These are phyloP conservation scores for Poteriospumella lacustris DNA, from an alignment of 108 stramenopile genomes.

Conservation along the genomic window DNA sequence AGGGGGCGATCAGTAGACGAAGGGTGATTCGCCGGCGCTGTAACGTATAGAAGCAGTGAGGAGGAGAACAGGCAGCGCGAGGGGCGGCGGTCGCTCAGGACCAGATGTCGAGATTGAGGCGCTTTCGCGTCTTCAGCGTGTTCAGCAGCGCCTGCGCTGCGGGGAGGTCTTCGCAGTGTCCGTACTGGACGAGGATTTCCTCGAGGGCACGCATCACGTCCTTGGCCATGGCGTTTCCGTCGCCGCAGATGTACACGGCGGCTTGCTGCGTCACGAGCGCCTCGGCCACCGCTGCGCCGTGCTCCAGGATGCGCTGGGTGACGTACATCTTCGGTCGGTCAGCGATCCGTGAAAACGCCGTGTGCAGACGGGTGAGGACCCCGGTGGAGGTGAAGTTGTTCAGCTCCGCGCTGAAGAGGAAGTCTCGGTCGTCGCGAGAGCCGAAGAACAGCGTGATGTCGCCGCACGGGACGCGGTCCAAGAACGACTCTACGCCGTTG, in stretches of 20 bases:
- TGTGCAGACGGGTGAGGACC: neutral
- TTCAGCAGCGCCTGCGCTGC: neutral
- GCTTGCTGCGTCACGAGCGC: neutral
- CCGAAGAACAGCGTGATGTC: neutral
- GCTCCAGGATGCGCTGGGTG: neutral
- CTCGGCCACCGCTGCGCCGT: neutral
- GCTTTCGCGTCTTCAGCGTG: neutral
- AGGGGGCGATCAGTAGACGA: no score
- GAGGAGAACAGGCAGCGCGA: no score
- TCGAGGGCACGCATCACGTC: neutral
- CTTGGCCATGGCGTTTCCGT: conserved; percentile 13
- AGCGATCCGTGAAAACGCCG: conserved; percentile 13
- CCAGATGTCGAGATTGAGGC: neutral
- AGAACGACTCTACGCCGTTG: neutral
- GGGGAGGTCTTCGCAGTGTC: neutral
- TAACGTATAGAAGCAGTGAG: no score
- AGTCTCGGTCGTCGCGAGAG: conserved; percentile 1
- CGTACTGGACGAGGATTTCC: neutral
- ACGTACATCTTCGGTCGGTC: conserved; percentile 11
- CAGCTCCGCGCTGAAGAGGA: neutral
- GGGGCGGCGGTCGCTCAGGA: no score
- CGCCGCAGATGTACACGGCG: conserved; percentile 17
- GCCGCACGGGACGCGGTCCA: neutral
- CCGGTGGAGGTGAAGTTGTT: neutral
- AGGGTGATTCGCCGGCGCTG: no score